phyloP scores from a whole-genome alignment of 2,329 filamentous ascomycete genomes.

The Colletotrichum neosansevieriae region DNA sequence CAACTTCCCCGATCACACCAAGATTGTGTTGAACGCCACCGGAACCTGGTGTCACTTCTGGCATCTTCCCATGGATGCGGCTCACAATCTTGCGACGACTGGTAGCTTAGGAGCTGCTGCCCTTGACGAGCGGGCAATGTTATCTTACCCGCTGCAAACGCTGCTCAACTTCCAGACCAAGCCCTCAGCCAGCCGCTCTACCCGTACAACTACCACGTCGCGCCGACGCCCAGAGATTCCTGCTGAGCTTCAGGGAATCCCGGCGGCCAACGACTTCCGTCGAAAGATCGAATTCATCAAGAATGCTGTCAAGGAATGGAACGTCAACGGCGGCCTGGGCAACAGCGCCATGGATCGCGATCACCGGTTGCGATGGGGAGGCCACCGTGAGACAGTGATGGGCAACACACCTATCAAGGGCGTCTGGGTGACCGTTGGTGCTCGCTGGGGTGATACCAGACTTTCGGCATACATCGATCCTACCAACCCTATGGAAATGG shows the following conservation, averaged over 20 bases:
- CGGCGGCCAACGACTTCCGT: conserved; percentile 78
- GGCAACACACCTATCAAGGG: conserved; percentile 69
- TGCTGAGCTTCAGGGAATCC: conserved; percentile 71
- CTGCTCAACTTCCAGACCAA: conserved; percentile 75
- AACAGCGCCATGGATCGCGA: conserved; percentile 70
- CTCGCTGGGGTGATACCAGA: conserved; percentile 69
- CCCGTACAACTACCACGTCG: conserved; percentile 59
- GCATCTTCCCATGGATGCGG: conserved; percentile 79
- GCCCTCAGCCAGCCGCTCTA: conserved; percentile 54
- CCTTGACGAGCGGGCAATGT: conserved; percentile 76
- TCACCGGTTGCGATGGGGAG: conserved; percentile 68
- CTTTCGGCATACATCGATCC: conserved; percentile 68
- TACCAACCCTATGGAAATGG: conserved; percentile 64
- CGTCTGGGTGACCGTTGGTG: conserved; percentile 77
- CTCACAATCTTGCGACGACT: conserved; percentile 71
- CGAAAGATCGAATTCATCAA: conserved; percentile 81
- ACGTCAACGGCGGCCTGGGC: conserved; percentile 76
- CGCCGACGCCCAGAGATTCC: conserved; percentile 71
- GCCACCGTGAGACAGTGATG: conserved; percentile 67
- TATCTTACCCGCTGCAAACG: conserved; percentile 79
- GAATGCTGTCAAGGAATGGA: conserved; percentile 78
- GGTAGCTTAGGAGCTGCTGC: conserved; percentile 79
- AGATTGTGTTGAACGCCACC: conserved; percentile 80
- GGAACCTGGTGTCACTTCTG: conserved; percentile 84
- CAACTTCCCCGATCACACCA: conserved; percentile 91